Conservation (phyloP, 768 basidiomycete genomes). For the Suillus ampliporus region DNA sequence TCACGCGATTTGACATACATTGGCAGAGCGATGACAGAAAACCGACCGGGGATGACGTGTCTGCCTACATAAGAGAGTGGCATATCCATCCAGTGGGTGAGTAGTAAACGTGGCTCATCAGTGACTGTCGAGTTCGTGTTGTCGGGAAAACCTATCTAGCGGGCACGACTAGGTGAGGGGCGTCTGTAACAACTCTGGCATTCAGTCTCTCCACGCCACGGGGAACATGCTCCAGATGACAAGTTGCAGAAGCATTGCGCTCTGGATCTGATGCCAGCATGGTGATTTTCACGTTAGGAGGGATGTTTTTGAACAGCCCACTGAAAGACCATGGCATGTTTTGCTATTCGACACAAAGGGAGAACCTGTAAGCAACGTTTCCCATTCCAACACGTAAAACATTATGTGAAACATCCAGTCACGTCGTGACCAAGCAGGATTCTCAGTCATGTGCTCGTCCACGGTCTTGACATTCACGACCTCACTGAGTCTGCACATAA, state of each 20-base stretch:
- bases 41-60: too few species aligned
- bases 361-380: background rate
- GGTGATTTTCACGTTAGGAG: slow-evolving; percentile 1
- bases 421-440: slow-evolving; percentile 5
- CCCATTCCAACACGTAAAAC: background rate
- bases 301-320: background rate
- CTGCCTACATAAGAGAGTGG: too few species aligned
- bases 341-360: background rate
- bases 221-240: background rate
- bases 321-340: slow-evolving; percentile 11
- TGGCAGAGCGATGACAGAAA: too few species aligned
- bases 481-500: too few species aligned
- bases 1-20: too few species aligned
- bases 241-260: background rate
- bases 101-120: too few species aligned
- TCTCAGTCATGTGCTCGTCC: background rate
- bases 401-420: background rate
- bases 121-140: background rate
- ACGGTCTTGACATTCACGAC: slow-evolving; percentile 4
- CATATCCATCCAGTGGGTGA: too few species aligned
- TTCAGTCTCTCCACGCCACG: background rate
- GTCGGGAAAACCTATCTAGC: background rate
- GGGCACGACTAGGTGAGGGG: background rate
- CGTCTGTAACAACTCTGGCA: background rate
- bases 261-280: slow-evolving; percentile 9